These are phyloP conservation scores for Saccharomycopsis sp. DNA, from an alignment of 805 yeast species.

Conservation along the genomic window DNA sequence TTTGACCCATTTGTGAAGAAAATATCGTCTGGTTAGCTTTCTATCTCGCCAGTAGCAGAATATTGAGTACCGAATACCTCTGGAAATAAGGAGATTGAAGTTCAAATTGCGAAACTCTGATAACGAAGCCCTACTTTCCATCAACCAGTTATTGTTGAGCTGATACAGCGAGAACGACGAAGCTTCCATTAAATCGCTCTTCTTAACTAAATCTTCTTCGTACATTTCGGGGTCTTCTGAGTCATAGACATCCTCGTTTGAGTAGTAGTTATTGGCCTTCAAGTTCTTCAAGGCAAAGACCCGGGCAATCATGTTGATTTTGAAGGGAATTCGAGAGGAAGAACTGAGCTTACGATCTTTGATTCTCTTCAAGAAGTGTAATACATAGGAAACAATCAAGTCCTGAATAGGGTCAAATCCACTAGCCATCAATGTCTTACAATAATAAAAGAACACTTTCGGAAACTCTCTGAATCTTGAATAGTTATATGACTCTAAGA, in stretches of 20 bases:
- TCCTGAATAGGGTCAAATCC: slow-evolving; percentile 19
- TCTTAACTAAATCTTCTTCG: slow-evolving; percentile 4
- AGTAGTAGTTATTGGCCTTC: slow-evolving; percentile 3
- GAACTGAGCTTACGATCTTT: neutral
- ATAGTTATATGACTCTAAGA: slow-evolving; percentile 5
- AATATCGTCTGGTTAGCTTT: slow-evolving; percentile 8
- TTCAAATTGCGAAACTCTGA: slow-evolving; percentile 10
- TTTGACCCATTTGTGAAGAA: slow-evolving; percentile 10
- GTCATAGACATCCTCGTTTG: slow-evolving; percentile 8
- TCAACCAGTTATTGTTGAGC: slow-evolving; percentile 14
- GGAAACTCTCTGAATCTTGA: slow-evolving; percentile 16
- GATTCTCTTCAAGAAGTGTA: slow-evolving; percentile 9
- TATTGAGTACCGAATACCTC: slow-evolving; percentile 19
- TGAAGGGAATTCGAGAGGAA: slow-evolving; percentile 3
- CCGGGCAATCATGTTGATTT: slow-evolving; percentile 17
- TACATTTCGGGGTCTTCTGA: slow-evolving; percentile 2
- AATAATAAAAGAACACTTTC: slow-evolving; percentile 12
- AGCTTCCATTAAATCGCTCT: neutral
- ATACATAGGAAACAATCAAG: slow-evolving; percentile 12
- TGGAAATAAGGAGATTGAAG: slow-evolving; percentile 18
- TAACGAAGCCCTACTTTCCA: slow-evolving; percentile 7
- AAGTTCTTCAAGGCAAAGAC: slow-evolving; percentile 18
- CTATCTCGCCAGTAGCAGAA: slow-evolving; percentile 16
- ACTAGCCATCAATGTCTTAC: slow-evolving; percentile 17
- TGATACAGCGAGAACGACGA: slow-evolving; percentile 3